Percentiles rank a stretch among this genome's conserved stretches.
Evolutionary conservation across 345 rosid genomes (phyloP).

Genomic region (Camelina sativa): DNA sequence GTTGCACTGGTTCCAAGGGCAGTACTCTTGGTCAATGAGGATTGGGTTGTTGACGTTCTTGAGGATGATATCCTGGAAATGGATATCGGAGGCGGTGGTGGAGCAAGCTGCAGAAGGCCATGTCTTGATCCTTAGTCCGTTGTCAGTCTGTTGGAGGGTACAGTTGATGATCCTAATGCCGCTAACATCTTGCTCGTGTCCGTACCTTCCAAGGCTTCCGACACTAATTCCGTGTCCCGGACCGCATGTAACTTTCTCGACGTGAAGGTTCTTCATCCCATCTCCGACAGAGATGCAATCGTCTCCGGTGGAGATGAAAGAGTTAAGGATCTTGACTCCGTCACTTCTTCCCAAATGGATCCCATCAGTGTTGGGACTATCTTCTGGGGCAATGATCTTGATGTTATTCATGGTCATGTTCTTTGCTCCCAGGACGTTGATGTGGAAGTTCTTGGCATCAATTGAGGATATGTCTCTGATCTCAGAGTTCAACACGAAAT

Average conservation of each 20-base stretch:
- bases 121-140: conserved; percentile 55
- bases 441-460: conserved; percentile 63
- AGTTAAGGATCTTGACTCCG: conserved; percentile 37
- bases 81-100: conserved; percentile 40
- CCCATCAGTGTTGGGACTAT: conserved; percentile 56
- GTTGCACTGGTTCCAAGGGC: conserved; percentile 47
- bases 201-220: conserved; percentile 55
- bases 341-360: conserved; percentile 50
- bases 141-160: conserved; percentile 40
- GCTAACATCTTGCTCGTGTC: conserved; percentile 40
- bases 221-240: conserved; percentile 51
- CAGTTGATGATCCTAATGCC: conserved; percentile 43
- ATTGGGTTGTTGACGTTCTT: conserved; percentile 41
- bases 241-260: conserved; percentile 40
- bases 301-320: conserved; percentile 44
- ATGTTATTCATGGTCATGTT: conserved; percentile 49
- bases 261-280: conserved; percentile 40
- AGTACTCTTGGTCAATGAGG: conserved; percentile 47
- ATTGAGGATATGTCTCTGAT: conserved; percentile 47
- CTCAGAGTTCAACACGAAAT: conserved; percentile 33
- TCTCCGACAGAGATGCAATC: conserved; percentile 47
- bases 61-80: conserved; percentile 38
- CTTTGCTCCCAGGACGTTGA: conserved; percentile 52
- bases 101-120: conserved; percentile 46
- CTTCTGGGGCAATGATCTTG: conserved; percentile 47